Percentiles rank a stretch among this genome's conserved stretches.
phyloP scores from a whole-genome alignment of 2,329 filamentous ascomycete species.

The Incumbomyces lentus region DNA sequence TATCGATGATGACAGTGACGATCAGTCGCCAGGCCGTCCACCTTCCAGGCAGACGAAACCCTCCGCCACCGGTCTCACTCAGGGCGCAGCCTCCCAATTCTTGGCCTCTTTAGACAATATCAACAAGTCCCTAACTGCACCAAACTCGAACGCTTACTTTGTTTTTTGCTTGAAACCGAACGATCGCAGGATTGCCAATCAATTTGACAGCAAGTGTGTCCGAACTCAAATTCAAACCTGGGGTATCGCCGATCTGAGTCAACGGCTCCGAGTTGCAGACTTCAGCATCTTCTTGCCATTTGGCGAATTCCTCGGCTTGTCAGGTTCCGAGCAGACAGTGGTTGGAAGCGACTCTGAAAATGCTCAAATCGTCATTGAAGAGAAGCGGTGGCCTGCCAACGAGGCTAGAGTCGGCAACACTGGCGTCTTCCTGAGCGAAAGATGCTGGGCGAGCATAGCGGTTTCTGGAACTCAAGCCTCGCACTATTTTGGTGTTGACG shows the following conservation, averaged over 20 bases:
- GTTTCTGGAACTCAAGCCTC: conserved; percentile 43
- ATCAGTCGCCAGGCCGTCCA: conserved; percentile 14
- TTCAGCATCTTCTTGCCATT: conserved; percentile 95
- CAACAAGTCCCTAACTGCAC: conserved; percentile 70
- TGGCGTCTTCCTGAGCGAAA: conserved; percentile 88
- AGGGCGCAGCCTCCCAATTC: conserved; percentile 89
- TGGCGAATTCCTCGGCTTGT: conserved; percentile 82
- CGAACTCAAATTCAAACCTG: conserved; percentile 89
- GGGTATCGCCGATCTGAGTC: conserved; percentile 93
- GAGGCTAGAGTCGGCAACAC: conserved; percentile 86
- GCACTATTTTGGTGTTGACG: conserved; percentile 48
- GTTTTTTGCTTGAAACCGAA: conserved; percentile 97
- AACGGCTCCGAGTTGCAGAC: conserved; percentile 81
- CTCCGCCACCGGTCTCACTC: conserved; percentile 40
- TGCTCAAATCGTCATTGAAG: conserved; percentile 79
- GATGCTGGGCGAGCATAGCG: conserved; percentile 87
- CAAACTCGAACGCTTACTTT: conserved; percentile 86
- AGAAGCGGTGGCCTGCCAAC: conserved; percentile 83
- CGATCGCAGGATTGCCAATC: conserved; percentile 90
- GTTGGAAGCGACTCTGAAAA: conserved; percentile 91
- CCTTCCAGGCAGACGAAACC: conserved; percentile 28
- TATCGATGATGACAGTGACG: conserved; percentile 25
- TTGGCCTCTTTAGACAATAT: conserved; percentile 81
- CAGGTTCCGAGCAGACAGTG: conserved; percentile 72
- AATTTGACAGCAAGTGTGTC: conserved; percentile 98